phyloP scores from a whole-genome alignment of 305 asterid genomes.

The Coffea humblotiana region DNA sequence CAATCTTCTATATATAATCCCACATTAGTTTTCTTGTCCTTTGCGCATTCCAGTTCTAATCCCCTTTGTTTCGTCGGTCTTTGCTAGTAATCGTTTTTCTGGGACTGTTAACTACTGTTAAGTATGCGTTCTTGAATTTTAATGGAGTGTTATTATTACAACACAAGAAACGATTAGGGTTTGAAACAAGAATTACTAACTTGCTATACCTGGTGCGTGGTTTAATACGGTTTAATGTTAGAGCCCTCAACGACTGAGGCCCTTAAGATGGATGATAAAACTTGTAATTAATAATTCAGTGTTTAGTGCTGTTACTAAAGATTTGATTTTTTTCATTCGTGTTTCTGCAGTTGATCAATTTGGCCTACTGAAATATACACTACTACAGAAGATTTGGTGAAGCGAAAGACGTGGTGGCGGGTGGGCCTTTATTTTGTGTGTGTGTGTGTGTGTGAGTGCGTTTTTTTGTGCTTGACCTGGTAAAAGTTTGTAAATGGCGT shows the following conservation, averaged over 20 bases:
- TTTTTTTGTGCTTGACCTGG: neutral
- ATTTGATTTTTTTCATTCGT: neutral
- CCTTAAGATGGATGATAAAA: neutral
- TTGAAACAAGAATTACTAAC: no score
- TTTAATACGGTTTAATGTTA: no score
- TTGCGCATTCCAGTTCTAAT: no score
- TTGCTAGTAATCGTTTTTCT: no score
- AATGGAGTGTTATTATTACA: no score
- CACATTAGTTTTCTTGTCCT: no score
- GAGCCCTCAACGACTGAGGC: neutral
- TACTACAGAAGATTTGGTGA: neutral
- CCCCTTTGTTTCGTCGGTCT: no score
- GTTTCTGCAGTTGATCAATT: neutral
- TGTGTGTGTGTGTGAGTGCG: no score
- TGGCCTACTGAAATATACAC: neutral
- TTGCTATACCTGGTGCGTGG: neutral
- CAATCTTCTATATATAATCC: no score
- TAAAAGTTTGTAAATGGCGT: neutral
- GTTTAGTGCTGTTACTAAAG: neutral
- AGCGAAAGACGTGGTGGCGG: neutral
- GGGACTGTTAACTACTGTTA: no score
- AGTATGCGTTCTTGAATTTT: no score
- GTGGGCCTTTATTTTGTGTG: neutral
- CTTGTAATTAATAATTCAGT: neutral
- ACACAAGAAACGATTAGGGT: neutral